Conservation (phyloP, 345 rosid species). For the Bretschneidera sinensis region DNA sequence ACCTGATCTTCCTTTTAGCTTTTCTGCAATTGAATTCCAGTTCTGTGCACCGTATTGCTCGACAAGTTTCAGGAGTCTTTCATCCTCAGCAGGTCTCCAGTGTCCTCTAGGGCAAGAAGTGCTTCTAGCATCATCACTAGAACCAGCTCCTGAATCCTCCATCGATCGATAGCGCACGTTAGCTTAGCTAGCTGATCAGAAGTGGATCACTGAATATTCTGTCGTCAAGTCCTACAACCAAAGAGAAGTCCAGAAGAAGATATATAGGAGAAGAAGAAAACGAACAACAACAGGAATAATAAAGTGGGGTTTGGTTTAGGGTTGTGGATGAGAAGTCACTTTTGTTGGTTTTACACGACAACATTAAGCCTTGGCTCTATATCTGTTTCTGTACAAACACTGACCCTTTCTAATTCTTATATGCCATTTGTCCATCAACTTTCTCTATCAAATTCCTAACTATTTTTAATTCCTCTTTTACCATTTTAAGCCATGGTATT, state of each 20-base stretch:
- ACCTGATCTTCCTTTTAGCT: conserved; percentile 80
- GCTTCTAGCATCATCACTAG: conserved; percentile 37
- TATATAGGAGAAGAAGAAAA: conserved; percentile 30
- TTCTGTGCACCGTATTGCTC: conserved; percentile 59
- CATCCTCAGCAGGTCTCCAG: conserved; percentile 79
- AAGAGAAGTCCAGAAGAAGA: conserved; percentile 32
- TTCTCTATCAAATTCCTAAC: conserved; percentile 16
- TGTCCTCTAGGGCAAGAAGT: conserved; percentile 53
- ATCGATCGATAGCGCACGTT: conserved; percentile 1
- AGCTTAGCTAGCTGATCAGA: not conserved
- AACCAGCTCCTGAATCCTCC: conserved; percentile 34
- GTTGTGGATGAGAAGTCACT: conserved; percentile 70
- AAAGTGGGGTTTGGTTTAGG: conserved; percentile 57
- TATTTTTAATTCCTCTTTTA: not conserved
- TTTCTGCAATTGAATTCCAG: conserved; percentile 73
- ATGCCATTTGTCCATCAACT: conserved; percentile 24
- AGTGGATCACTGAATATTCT: conserved; percentile 11
- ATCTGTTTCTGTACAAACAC: conserved; percentile 26
- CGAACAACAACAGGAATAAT: conserved; percentile 21
- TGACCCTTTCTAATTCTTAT: conserved; percentile 33
- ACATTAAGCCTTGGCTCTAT: no score
- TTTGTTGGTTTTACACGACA: conserved; percentile 75
- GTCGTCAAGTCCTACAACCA: conserved; percentile 22
- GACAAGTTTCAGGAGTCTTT: conserved; percentile 58
- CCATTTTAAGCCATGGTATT: conserved; percentile 29